Conservation (phyloP, 2,329 filamentous ascomycete species). For the Waltergamsia citrina region DNA sequence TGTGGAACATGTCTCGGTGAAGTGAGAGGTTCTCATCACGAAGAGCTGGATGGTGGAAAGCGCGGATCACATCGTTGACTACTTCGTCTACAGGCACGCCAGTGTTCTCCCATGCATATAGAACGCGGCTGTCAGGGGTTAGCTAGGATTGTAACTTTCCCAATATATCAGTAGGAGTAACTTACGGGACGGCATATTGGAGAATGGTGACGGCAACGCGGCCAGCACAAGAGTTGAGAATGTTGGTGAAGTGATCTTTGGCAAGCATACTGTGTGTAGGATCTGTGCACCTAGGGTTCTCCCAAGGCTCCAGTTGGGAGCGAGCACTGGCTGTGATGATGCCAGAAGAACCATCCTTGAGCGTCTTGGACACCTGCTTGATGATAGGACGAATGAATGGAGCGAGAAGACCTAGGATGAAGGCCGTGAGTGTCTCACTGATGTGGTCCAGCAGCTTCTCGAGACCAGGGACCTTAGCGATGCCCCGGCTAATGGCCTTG, state of each 20-base stretch:
- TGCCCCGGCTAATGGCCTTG: constrained; percentile 71
- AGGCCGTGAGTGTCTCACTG: constrained; percentile 83
- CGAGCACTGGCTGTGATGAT: constrained; percentile 60
- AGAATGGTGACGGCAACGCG: constrained; percentile 66
- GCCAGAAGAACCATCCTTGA: constrained; percentile 77
- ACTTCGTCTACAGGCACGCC: constrained; percentile 77
- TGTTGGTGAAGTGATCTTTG: constrained; percentile 77
- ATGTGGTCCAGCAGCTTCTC: constrained; percentile 90
- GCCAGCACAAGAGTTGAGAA: constrained; percentile 70
- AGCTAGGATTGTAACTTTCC: neutral
- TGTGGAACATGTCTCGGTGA: constrained; percentile 81
- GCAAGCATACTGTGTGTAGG: constrained; percentile 77
- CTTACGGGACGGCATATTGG: constrained; percentile 75
- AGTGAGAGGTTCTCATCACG: constrained; percentile 69
- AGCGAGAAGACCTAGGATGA: constrained; percentile 81
- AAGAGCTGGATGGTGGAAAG: constrained; percentile 86
- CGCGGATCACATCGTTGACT: constrained; percentile 66
- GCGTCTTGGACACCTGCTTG: constrained; percentile 68
- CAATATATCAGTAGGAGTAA: constrained; percentile 6
- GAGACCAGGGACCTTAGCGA: constrained; percentile 86
- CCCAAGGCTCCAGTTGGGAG: constrained; percentile 74
- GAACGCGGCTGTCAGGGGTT: constrained; percentile 47
- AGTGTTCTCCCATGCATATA: constrained; percentile 90
- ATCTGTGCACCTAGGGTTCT: constrained; percentile 62
- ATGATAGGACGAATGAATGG: constrained; percentile 92